Evolutionary conservation across 2,329 filamentous ascomycete species (phyloP).

Genomic region (Fusarium sambucinum): DNA sequence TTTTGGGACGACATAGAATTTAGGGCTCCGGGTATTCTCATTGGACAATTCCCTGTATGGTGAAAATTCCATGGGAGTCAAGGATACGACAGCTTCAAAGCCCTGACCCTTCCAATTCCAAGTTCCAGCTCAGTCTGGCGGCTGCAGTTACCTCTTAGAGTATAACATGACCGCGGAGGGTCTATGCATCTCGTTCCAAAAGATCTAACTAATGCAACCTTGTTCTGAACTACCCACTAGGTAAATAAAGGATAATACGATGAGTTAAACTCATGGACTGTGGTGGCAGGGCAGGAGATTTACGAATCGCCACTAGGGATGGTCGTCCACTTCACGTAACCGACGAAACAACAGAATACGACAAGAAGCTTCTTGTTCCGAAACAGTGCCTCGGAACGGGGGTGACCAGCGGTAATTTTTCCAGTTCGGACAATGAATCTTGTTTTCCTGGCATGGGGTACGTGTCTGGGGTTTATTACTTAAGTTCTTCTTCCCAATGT

Average conservation of each 20-base stretch:
- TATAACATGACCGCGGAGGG: constrained; percentile 8
- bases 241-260: neutral
- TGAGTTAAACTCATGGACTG: neutral
- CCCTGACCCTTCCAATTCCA: neutral
- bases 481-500: constrained; percentile 1
- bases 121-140: neutral
- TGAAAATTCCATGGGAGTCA: neutral
- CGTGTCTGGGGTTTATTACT: constrained; percentile 4
- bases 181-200: constrained; percentile 11
- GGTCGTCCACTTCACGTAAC: neutral
- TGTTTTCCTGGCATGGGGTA: neutral
- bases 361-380: constrained; percentile 14
- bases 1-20: constrained; percentile 5
- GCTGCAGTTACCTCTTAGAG: constrained; percentile 5
- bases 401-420: constrained; percentile 13
- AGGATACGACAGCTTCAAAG: neutral
- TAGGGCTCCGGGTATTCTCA: neutral
- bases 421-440: constrained; percentile 1
- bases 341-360: neutral
- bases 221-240: neutral
- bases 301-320: neutral
- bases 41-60: neutral
- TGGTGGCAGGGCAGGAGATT: neutral
- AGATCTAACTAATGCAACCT: constrained; percentile 28
- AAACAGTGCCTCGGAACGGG: constrained; percentile 17